Evolutionary conservation across 306 rosid genomes (phyloP).

Genomic region (Senna siamea): DNA sequence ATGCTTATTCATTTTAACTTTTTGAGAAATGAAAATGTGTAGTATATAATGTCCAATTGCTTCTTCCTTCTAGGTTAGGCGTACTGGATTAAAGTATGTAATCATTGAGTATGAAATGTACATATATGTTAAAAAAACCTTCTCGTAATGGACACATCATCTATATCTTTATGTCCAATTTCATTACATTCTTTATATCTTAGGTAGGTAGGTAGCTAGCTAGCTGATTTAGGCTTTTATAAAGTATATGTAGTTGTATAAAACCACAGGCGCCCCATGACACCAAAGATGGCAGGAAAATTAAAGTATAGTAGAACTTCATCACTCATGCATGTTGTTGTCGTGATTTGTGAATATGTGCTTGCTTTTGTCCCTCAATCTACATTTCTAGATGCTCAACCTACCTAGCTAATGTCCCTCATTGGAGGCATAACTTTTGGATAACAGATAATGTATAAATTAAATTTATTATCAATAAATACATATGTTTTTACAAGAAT

Average conservation of each 20-base stretch:
- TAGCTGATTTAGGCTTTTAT: neutral
- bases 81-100: neutral
- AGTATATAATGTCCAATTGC: too few species aligned
- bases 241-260: too few species aligned
- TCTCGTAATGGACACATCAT: neutral
- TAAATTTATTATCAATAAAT: too few species aligned
- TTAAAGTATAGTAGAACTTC: too few species aligned
- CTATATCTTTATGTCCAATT: neutral
- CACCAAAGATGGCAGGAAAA: neutral
- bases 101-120: neutral
- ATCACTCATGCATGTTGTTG: too few species aligned
- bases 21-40: too few species aligned
- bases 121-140: neutral
- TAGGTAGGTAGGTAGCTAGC: too few species aligned
- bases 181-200: neutral
- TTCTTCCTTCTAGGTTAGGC: neutral
- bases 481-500: too few species aligned
- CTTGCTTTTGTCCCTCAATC: neutral
- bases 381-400: neutral
- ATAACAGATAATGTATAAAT: too few species aligned
- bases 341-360: too few species aligned
- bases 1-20: too few species aligned
- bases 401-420: neutral
- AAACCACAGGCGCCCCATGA: conserved; percentile 2
- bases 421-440: neutral